Percentiles rank a stretch among this genome's conserved stretches.
These are phyloP conservation scores for Ogataea hybrid DNA, from an alignment of 1,139 yeast species.

Conservation along the genomic window DNA sequence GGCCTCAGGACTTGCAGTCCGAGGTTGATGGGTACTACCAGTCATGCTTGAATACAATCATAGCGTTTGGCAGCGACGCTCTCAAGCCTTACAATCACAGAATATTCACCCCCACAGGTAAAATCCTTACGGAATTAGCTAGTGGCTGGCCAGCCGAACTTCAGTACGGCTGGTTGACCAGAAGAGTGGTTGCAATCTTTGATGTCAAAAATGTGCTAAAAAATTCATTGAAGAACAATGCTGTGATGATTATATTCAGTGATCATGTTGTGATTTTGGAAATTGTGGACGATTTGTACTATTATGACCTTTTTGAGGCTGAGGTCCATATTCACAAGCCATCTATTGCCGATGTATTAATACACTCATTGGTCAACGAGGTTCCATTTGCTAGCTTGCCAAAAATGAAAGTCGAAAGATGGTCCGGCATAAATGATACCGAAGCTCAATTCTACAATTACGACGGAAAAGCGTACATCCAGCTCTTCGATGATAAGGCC, in stretches of 20 bases:
- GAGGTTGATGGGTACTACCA: constrained; percentile 43
- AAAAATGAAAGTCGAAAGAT: constrained; percentile 60
- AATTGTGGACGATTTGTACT: constrained; percentile 43
- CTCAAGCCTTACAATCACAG: constrained; percentile 53
- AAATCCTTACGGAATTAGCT: constrained; percentile 79
- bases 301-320: constrained; percentile 25
- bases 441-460: constrained; percentile 43
- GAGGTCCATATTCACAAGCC: constrained; percentile 47
- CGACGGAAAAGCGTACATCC: constrained; percentile 31
- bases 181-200: constrained; percentile 82
- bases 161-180: constrained; percentile 83
- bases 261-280: constrained; percentile 70
- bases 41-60: constrained; percentile 63
- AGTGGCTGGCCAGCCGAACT: constrained; percentile 83
- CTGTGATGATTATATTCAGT: constrained; percentile 73
- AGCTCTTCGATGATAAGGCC: constrained; percentile 29
- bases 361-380: constrained; percentile 88
- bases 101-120: constrained; percentile 89
- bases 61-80: constrained; percentile 71
- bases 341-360: constrained; percentile 71
- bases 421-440: constrained; percentile 64
- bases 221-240: constrained; percentile 38
- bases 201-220: constrained; percentile 49
- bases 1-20: constrained; percentile 36
- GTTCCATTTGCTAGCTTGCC: constrained; percentile 73